Evolutionary conservation across 768 basidiomycete species (phyloP).

Genomic region (Serendipita sp.): DNA sequence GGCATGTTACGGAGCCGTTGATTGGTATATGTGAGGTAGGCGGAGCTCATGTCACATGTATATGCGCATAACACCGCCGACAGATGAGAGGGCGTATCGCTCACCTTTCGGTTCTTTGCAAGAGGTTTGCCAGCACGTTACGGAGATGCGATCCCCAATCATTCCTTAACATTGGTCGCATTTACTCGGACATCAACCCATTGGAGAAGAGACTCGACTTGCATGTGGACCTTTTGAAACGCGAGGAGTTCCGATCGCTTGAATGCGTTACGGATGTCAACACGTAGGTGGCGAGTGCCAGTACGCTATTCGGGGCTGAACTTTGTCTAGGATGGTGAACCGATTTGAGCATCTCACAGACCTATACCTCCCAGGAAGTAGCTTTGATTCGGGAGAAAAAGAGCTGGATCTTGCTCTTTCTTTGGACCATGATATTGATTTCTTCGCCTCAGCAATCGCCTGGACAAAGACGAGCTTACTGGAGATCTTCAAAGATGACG

Average conservation of each 20-base stretch:
- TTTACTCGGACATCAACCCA: slow-evolving; percentile 68
- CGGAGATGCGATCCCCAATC: slow-evolving; percentile 65
- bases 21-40: slow-evolving; percentile 89
- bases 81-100: slow-evolving; percentile 76
- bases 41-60: neutral
- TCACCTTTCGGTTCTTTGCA: slow-evolving; percentile 65
- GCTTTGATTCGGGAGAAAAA: slow-evolving; percentile 79
- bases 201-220: slow-evolving; percentile 87
- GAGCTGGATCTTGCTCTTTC: slow-evolving; percentile 68
- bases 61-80: neutral
- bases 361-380: slow-evolving; percentile 65
- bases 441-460: slow-evolving; percentile 82
- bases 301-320: neutral
- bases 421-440: slow-evolving; percentile 84
- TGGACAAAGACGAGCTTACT: slow-evolving; percentile 74
- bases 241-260: slow-evolving; percentile 83
- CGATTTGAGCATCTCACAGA: slow-evolving; percentile 89
- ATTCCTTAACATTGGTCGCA: slow-evolving; percentile 70
- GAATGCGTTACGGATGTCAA: slow-evolving; percentile 83
- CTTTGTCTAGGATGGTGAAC: slow-evolving; percentile 55
- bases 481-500: slow-evolving; percentile 58
- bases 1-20: slow-evolving; percentile 62
- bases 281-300: slow-evolving; percentile 39
- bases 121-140: slow-evolving; percentile 75
- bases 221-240: slow-evolving; percentile 67